phyloP scores from a whole-genome alignment of 2,329 filamentous ascomycete genomes.

The Nothopassalora personata region DNA sequence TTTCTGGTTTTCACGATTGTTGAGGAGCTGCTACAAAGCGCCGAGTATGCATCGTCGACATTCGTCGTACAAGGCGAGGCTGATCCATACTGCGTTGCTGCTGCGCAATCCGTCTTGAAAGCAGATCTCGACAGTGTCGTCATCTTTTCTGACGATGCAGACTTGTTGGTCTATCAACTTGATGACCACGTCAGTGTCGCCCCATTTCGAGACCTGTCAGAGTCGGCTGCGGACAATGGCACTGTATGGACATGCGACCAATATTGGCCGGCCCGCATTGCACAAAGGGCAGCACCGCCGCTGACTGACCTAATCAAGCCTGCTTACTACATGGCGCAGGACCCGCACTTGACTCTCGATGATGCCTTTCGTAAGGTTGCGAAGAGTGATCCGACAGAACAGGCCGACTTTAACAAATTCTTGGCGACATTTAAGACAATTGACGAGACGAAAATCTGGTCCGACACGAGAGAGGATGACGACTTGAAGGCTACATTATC shows the following conservation, averaged over 20 bases:
- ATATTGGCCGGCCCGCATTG: constrained; percentile 43
- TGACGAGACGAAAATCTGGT: constrained; percentile 5
- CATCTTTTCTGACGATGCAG: constrained; percentile 77
- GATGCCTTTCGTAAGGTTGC: constrained; percentile 13
- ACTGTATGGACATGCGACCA: constrained; percentile 28
- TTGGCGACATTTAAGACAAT: constrained; percentile 9
- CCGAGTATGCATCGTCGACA: constrained; percentile 38
- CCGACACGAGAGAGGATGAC: background rate
- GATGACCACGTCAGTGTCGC: constrained; percentile 57
- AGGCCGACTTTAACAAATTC: constrained; percentile 12
- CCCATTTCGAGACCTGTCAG: constrained; percentile 62
- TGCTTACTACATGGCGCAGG: constrained; percentile 37
- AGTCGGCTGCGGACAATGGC: constrained; percentile 1
- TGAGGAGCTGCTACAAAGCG: constrained; percentile 56
- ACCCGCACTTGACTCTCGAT: constrained; percentile 29
- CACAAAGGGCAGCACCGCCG: constrained; percentile 34
- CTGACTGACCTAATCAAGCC: constrained; percentile 33
- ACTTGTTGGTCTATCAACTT: constrained; percentile 71
- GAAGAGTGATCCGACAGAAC: background rate
- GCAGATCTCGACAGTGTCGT: constrained; percentile 34
- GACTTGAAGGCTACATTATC: constrained; percentile 1
- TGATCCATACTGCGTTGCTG: constrained; percentile 69
- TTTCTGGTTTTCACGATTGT: constrained; percentile 76
- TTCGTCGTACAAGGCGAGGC: constrained; percentile 76
- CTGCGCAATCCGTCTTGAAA: constrained; percentile 52